Evolutionary conservation across 2,329 filamentous ascomycete genomes (phyloP), one percentile per base, ranked within the genome.

Genomic region (Ceratocystis cacaofunesta): DNA sequence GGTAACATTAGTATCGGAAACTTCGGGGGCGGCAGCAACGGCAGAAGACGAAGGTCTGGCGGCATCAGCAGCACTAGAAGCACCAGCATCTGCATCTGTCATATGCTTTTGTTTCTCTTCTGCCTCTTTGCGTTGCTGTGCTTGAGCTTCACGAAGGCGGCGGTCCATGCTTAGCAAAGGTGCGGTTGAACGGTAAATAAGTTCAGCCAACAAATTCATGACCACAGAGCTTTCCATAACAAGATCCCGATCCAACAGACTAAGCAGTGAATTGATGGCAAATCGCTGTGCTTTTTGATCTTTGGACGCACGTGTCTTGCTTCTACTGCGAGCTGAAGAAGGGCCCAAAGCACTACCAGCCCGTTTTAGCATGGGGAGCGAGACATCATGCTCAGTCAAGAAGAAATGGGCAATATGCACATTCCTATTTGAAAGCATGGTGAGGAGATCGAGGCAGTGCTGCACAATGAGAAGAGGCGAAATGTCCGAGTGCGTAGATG

Each of bases 181-280:
- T 66, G 88, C 81, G 0, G 94, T 99, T 65, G 97, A 90, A 69
- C 88, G 87, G 73, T 90, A 92, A 30, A 99, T 81, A 36, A 99
- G 78, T 69, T 87, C 86, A 1, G 94, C 94, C 30, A 99, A 81
- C 68, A 91, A 87, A 70, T 96, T 92, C 92, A 99, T 97, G 66
- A 96, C 92, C 5, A 86, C 82, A n/a, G 92, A 92, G 75, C 91
- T 99, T 76, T 99, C 94, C 77, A 96, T 95, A 69, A 99, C 92
- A 68, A 97, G 80, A 69, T 91, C 89, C n/a, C 94, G 88, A 73
- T 97, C 94, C 25, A 99, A 81, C 4, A 99, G 81, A 68, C 85
- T 87, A 60, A 99, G 80, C 36, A 99, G 78, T 15, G 92, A 91
- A 73, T 99, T 99, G 73, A 99, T 83, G 8, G 95, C 91, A 73